Evolutionary conservation across 2,329 filamentous ascomycete species (phyloP), one percentile per base, ranked within the genome.

Genomic region (Scedosporium apiospermum): DNA sequence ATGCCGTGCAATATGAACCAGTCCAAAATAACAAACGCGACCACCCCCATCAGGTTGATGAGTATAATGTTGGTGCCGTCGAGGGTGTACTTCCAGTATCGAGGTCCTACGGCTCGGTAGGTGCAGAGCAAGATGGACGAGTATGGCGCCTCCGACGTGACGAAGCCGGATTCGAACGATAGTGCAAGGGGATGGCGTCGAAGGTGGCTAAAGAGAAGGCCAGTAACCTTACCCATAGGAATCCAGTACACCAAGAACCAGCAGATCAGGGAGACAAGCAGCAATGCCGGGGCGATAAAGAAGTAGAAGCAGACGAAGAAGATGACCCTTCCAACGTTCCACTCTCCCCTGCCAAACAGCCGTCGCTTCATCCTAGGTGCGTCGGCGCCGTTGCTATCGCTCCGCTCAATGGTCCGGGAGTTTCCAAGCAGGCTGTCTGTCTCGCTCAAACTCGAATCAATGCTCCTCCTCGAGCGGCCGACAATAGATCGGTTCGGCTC

Each of bases 61-160:
- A 99, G 85, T 77, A 99, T 98, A 71, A 99, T 96, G 76, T 99
- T 99, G 65, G 95, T 99, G 62, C 95, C 96, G 71, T 99, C 95
- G 64, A 99, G 82, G 3, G 95, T 99, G 76, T 99, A 99, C 77
- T 99, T 99, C 93, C 96, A 99, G 79, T 99, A 99, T 74, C 93
- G 93, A 67, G 87, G 81, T 12, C 95, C 95, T 12, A 96, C 93
- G 53, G 95, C 95, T 64, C 96, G 89, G 76, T 99, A 99, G 5
- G 95, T 99, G 81, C 95, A 99, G 41, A 99, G 82, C 18, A 99
- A 80, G 65, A 99, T 93, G 10, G 93, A 93, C 16, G 89, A 89
- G 57, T 91, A 89, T 21, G 89, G 86, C 16, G 86, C 86, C 6
- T 85, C 83, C 12, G 82, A 80, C 69, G 89, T 89, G 63, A 86